Percentiles rank a stretch among this genome's conserved stretches.
phyloP scores from a whole-genome alignment of 805 yeast species.

The Ogataea minuta region DNA sequence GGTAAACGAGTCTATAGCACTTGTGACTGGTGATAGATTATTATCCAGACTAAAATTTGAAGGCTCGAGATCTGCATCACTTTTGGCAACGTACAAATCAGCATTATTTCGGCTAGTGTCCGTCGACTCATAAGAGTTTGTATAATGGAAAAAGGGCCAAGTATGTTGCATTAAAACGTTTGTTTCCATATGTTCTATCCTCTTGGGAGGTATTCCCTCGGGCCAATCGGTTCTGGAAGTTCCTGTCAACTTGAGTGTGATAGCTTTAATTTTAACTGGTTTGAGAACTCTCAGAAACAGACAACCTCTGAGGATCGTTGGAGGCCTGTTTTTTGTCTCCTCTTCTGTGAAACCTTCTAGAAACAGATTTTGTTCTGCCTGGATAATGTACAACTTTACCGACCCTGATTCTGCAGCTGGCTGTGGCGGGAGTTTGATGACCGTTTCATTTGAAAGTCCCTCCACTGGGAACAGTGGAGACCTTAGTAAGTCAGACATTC shows the following conservation, averaged over 20 bases:
- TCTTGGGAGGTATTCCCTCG: slow-evolving; percentile 94
- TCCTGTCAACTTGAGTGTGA: slow-evolving; percentile 65
- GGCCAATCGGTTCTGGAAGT: slow-evolving; percentile 89
- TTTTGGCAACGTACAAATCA: slow-evolving; percentile 39
- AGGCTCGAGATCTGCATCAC: slow-evolving; percentile 32
- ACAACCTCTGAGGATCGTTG: slow-evolving; percentile 80
- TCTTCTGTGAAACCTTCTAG: slow-evolving; percentile 75
- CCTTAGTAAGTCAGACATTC: slow-evolving; percentile 24
- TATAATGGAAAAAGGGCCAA: slow-evolving; percentile 79
- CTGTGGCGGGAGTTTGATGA: slow-evolving; percentile 49
- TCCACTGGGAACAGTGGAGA: slow-evolving; percentile 51
- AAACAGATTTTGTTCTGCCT: slow-evolving; percentile 78
- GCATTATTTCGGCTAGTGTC: slow-evolving; percentile 45
- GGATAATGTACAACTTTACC: slow-evolving; percentile 64
- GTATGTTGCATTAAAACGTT: slow-evolving; percentile 70
- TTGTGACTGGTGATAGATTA: slow-evolving; percentile 30
- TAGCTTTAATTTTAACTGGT: slow-evolving; percentile 65
- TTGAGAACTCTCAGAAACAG: slow-evolving; percentile 66
- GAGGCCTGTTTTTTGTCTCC: slow-evolving; percentile 66
- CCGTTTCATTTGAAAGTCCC: slow-evolving; percentile 35
- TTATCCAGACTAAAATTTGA: slow-evolving; percentile 37
- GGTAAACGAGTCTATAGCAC: slow-evolving; percentile 18
- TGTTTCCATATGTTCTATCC: slow-evolving; percentile 60
- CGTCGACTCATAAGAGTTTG: slow-evolving; percentile 27
- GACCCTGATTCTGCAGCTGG: slow-evolving; percentile 64